A percentile compares a stretch with the other conserved stretches of the same genome.
Conservation (phyloP, 192 early-diverging fungal species). For the Thamnidium elegans region DNA sequence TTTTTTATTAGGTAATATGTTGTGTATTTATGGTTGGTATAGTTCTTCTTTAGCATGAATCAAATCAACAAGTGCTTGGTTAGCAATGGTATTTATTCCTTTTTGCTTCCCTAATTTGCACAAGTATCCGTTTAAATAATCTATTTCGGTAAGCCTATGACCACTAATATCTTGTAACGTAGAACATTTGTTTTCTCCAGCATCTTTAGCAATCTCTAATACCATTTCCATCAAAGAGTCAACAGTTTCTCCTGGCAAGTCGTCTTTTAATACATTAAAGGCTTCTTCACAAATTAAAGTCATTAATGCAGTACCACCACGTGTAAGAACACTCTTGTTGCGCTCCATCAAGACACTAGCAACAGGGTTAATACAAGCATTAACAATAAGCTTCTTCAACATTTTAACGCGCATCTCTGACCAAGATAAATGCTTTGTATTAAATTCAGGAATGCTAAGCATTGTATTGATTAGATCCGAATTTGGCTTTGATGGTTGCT, state of each 20-base stretch:
- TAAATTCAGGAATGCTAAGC: constrained; percentile 23
- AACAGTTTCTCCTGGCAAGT: constrained; percentile 35
- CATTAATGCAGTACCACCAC: constrained; percentile 13
- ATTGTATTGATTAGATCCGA: background rate
- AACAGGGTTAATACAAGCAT: constrained; percentile 65
- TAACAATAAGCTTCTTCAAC: constrained; percentile 60
- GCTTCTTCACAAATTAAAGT: constrained; percentile 28
- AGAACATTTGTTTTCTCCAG: constrained; percentile 46
- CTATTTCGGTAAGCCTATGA: constrained; percentile 48
- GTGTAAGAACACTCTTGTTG: constrained; percentile 39
- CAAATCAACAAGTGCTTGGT: constrained; percentile 28
- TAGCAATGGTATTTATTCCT: constrained; percentile 29
- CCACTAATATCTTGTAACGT: constrained; percentile 50
- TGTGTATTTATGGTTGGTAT: too few species aligned
- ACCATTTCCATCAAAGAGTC: constrained; percentile 43
- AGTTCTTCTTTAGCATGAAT: constrained; percentile 23
- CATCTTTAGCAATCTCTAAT: constrained; percentile 33
- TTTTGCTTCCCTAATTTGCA: constrained; percentile 44
- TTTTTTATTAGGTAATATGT: too few species aligned
- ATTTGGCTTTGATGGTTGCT: too few species aligned
- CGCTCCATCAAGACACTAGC: constrained; percentile 52
- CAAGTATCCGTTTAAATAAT: constrained; percentile 62
- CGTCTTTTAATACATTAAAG: constrained; percentile 17
- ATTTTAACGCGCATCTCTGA: constrained; percentile 43
- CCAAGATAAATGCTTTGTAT: constrained; percentile 35